Evolutionary conservation across 148 eudicot species (phyloP).

Genomic region (Vaccinium corymbosum): DNA sequence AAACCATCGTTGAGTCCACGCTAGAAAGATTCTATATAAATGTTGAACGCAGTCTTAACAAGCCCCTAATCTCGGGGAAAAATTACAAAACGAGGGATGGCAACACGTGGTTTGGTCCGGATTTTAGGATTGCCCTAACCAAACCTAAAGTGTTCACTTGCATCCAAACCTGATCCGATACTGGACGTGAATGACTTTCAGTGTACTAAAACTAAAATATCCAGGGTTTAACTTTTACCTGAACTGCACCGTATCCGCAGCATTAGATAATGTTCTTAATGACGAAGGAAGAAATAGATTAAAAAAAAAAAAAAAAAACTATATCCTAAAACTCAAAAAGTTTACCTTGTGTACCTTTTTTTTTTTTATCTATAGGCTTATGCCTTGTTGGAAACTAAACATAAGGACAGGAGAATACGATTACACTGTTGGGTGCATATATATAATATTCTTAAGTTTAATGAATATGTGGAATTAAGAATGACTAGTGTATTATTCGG

Average conservation of each 20-base stretch:
- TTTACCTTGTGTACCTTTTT: neutral
- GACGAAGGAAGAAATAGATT: neutral
- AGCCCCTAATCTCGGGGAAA: neutral
- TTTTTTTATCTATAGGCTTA: neutral
- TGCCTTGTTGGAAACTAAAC: neutral
- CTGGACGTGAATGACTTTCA: neutral
- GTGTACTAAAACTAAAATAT: neutral
- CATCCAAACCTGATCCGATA: neutral
- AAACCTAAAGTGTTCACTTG: neutral
- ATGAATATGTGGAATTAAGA: neutral
- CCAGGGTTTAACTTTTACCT: neutral
- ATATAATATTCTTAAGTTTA: neutral
- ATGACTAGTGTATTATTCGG: neutral
- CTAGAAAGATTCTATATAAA: neutral
- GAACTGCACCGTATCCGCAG: neutral
- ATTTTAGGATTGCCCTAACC: neutral
- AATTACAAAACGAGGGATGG: neutral
- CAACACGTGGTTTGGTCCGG: neutral
- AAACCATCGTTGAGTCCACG: neutral
- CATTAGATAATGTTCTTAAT: neutral
- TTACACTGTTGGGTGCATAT: neutral
- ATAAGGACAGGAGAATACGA: no score
- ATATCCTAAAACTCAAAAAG: neutral
- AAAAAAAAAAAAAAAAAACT: neutral
- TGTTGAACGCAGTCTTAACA: neutral